These are phyloP conservation scores for Gastrolobium villosum DNA, from an alignment of 306 rosid species.

Conservation along the genomic window DNA sequence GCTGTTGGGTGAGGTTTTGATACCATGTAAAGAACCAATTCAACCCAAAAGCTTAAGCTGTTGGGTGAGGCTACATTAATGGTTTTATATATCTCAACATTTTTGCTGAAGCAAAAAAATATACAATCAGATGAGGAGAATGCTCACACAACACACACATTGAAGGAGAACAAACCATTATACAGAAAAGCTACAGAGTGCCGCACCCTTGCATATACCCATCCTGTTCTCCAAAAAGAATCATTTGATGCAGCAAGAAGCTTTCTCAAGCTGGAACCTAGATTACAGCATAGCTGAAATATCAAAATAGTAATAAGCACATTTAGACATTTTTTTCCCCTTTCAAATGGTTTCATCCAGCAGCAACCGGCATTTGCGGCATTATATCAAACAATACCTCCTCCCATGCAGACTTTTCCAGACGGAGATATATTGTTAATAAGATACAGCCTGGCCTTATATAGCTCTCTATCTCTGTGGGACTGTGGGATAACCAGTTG, in stretches of 20 bases:
- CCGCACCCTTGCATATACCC: slow-evolving; percentile 73
- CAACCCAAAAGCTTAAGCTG: too few species aligned
- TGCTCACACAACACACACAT: slow-evolving; percentile 27
- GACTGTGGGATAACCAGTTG: slow-evolving; percentile 80
- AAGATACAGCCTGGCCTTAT: slow-evolving; percentile 89
- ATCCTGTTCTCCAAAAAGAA: slow-evolving; percentile 85
- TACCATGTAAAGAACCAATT: too few species aligned
- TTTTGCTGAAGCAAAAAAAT: neutral
- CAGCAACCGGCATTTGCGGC: slow-evolving; percentile 19
- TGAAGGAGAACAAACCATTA: slow-evolving; percentile 65
- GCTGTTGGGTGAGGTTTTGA: too few species aligned
- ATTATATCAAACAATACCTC: slow-evolving; percentile 62
- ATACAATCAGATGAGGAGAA: neutral
- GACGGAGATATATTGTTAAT: slow-evolving; percentile 72
- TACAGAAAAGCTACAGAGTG: slow-evolving; percentile 67
- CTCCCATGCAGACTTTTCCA: slow-evolving; percentile 71
- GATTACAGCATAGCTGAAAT: slow-evolving; percentile 70
- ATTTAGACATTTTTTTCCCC: neutral
- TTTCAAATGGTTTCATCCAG: slow-evolving; percentile 2
- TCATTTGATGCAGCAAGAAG: slow-evolving; percentile 68
- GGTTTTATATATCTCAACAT: too few species aligned
- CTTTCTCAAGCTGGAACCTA: slow-evolving; percentile 68
- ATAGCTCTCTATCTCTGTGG: slow-evolving; percentile 88
- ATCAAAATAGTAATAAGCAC: slow-evolving; percentile 35
- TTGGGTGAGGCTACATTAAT: too few species aligned